Conservation (phyloP, 192 early-diverging fungal genomes). For the Coemansia javaensis region DNA sequence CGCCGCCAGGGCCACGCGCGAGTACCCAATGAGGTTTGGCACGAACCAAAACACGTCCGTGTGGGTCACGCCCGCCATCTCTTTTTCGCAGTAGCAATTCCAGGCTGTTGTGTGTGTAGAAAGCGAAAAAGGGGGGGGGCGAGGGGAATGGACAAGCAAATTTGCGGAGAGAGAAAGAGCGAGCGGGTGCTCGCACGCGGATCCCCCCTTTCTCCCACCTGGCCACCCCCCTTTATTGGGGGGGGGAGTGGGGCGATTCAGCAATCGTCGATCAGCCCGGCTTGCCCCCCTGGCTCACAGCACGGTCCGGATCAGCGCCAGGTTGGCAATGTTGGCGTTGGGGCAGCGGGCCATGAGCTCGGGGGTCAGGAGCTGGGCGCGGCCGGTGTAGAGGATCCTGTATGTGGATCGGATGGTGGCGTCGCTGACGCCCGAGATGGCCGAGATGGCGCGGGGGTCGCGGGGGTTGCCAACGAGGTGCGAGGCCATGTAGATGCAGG, state of each 20-base stretch:
- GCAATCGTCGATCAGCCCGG: too few species aligned
- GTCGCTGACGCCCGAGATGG: constrained; percentile 78
- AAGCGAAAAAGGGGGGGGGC: constrained; percentile 45
- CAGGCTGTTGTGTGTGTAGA: constrained; percentile 79
- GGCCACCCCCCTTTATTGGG: too few species aligned
- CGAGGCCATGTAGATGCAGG: constrained; percentile 78
- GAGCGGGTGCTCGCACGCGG: not conserved
- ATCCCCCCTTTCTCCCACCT: too few species aligned
- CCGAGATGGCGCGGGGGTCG: constrained; percentile 65
- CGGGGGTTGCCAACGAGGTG: constrained; percentile 58
- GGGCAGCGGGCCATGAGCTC: constrained; percentile 13
- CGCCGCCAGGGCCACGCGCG: constrained; percentile 73
- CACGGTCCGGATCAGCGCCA: too few species aligned
- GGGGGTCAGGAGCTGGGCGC: constrained; percentile 43
- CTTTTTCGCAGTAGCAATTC: too few species aligned
- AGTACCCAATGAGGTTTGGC: constrained; percentile 66
- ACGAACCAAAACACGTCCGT: constrained; percentile 37
- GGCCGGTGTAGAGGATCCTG: constrained; percentile 56
- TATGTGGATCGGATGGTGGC: constrained; percentile 80
- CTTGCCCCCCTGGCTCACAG: too few species aligned
- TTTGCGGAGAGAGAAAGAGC: not conserved
- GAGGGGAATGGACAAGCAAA: not conserved
- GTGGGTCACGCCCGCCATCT: constrained; percentile 20
- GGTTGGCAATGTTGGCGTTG: not conserved
- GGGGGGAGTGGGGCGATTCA: too few species aligned